Evolutionary conservation across 1,139 yeast species (phyloP), one percentile per base, ranked within the genome.

Genomic region (Debaryomycetaceae sp.): DNA sequence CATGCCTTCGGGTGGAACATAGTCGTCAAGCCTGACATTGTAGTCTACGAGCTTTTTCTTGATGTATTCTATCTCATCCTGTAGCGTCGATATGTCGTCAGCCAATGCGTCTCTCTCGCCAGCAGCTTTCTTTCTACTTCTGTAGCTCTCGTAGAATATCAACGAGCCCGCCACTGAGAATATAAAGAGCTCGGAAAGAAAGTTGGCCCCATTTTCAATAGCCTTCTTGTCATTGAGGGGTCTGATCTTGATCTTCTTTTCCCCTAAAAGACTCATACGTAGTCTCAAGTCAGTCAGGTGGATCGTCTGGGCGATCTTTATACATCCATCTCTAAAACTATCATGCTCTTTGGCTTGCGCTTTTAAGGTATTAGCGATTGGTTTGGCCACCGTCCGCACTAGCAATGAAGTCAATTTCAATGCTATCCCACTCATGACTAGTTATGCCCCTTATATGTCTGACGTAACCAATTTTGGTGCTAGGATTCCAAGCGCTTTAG

Each of bases 201-300:
- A 81, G 41, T 78, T 84, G 39, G 96, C 95, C 1, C 96, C 96
- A 46, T 76, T 81, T 49, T 89, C 95, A 38, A 89, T 80, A 38
- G 97, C 97, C 58, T 82, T 84, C 23, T 84, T 82, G 53, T 89
- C 96, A 58, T 87, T 89, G 56, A 89, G 73, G 0, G 96, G 96
- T 40, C 96, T 73, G 8, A 88, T 77, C 52, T 76, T 80, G 48
- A 70, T 72, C 42, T 73, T 75, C 38, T 71, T 69, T 49, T 80
- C 83, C 6, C 93, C 88, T 46, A 84, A 65, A 38, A 88, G 72
- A 37, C 80, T 72, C 79, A 81, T 76, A 42, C 90, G 76, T 50
- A 87, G 65, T 39, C 66, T 65, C 44, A 83, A 72, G 57, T 89
- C 96, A 2, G 87, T 72, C 40, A 72, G 70, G 58, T 89, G 96